These are phyloP conservation scores for Phytophthora pinifolia DNA, from an alignment of 352 stramenopile genomes.

Conservation along the genomic window DNA sequence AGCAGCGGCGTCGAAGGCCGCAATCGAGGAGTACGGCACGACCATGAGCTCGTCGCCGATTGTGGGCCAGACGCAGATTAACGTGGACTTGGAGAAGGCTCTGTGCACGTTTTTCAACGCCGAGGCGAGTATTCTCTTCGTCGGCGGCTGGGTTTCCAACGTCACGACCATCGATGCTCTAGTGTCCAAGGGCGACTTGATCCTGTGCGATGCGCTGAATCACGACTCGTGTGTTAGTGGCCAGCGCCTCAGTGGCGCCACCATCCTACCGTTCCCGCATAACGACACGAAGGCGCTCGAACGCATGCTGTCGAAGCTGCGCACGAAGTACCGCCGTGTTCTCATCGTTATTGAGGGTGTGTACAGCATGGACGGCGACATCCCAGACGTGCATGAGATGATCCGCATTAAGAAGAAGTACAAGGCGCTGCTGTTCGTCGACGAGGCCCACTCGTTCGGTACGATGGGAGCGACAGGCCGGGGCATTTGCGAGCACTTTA, in stretches of 20 bases:
- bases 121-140: slow-evolving; percentile 61
- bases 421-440: slow-evolving; percentile 61
- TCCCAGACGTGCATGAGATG: slow-evolving; percentile 55
- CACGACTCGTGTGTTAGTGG: slow-evolving; percentile 82
- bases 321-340: slow-evolving; percentile 74
- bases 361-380: slow-evolving; percentile 73
- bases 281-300: slow-evolving; percentile 74
- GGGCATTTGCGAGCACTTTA: slow-evolving; percentile 57
- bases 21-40: slow-evolving; percentile 70
- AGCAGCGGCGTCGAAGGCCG: slow-evolving; percentile 51
- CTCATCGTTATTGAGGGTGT: slow-evolving; percentile 69
- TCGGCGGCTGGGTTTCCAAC: slow-evolving; percentile 78
- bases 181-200: slow-evolving; percentile 72
- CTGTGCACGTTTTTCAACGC: slow-evolving; percentile 66
- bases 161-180: slow-evolving; percentile 77
- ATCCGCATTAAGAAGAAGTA: slow-evolving; percentile 69
- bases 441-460: slow-evolving; percentile 70
- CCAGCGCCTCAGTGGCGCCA: slow-evolving; percentile 73
- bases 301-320: slow-evolving; percentile 68
- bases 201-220: slow-evolving; percentile 79
- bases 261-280: slow-evolving; percentile 77
- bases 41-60: slow-evolving; percentile 85
- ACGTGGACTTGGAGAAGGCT: slow-evolving; percentile 65
- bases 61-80: slow-evolving; percentile 72
- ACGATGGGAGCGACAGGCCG: slow-evolving; percentile 58